Percentiles rank a stretch among this genome's conserved stretches.
Conservation (phyloP, 164 flowering plant species). For the Berberis vulgaris region DNA sequence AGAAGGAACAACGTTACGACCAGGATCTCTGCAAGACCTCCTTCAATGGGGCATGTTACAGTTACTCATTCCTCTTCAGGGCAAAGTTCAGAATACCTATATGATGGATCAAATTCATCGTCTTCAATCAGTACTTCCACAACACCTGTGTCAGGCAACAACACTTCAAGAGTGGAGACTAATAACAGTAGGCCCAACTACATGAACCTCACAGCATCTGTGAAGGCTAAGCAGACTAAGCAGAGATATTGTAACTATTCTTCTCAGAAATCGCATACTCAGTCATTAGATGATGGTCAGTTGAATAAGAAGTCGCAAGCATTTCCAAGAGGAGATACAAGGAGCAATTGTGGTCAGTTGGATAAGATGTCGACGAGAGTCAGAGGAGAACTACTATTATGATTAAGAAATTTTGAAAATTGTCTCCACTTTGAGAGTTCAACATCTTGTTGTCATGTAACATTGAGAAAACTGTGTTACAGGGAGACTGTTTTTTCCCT, state of each 20-base stretch:
- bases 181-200: slow-evolving; percentile 45
- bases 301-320: slow-evolving; percentile 40
- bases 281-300: slow-evolving; percentile 76
- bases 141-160: slow-evolving; percentile 64
- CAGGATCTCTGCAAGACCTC: slow-evolving; percentile 79
- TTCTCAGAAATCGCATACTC: slow-evolving; percentile 42
- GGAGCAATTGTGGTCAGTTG: slow-evolving; percentile 39
- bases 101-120: slow-evolving; percentile 69
- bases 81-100: slow-evolving; percentile 64
- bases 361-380: slow-evolving; percentile 36
- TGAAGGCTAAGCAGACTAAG: slow-evolving; percentile 83
- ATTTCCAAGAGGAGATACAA: slow-evolving; percentile 39
- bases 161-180: slow-evolving; percentile 37
- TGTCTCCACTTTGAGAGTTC: slow-evolving; percentile 21
- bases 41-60: slow-evolving; percentile 5
- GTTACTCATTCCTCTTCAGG: slow-evolving; percentile 61
- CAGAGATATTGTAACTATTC: slow-evolving; percentile 25
- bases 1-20: slow-evolving; percentile 66
- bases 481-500: neutral
- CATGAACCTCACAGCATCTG: slow-evolving; percentile 74
- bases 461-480: neutral
- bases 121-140: slow-evolving; percentile 63
- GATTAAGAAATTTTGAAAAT: slow-evolving; percentile 12
- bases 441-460: slow-evolving; percentile 56
- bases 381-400: slow-evolving; percentile 22